Base-by-base conservation (phyloP, 768 basidiomycete genomes). In the Mycena vitilis region DNA sequence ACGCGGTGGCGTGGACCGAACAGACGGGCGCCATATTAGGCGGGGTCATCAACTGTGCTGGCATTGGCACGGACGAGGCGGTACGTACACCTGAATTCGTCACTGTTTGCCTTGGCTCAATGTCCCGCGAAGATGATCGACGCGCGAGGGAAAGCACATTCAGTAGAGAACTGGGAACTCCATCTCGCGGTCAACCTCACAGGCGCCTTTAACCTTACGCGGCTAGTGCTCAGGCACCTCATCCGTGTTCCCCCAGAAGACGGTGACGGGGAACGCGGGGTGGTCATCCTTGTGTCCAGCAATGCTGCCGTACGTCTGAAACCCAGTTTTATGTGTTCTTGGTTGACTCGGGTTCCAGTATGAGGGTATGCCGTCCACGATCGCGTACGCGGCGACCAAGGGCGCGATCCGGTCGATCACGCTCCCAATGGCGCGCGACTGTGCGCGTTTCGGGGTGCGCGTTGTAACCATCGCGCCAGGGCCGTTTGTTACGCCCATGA, bases 391-490 rank as follows among this genome's bases (percentile, higher is more conserved):
- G 15, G 79, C 79, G 8, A 73, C 76, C 11, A 84, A 84, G 75
- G 83, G 83, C 30, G 83, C 78, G 0, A 71, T 84, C 20, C 74
- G 75, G 30, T 78, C 81, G 10, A 68, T 84, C 74, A 76, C 81
- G 13, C 73, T 84, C 8, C 83, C 83, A 6, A 78, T 83, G 76
- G 78, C 83, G 25, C 76, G 83, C 38, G 83, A 84, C 70, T 73
- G 81, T 12, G 77, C 74, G 4, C 77, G 78, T 2, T 76, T 78
- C 67, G 79, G 79, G 38, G 75, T 79, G 34, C 76, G 80, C 45
- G 82, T 83, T 34, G 77, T 82, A 40, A 75, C 81, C 12, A 71
- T 84, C 30, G 83, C 82, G 1, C 82, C 83, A 2, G 78, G 78
- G 20, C 68, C 77, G 11, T 83, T 84, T 71, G 65, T 63, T 2